Base-by-base conservation (phyloP, 352 stramenopile genomes). In the Globisporangium cederbergense region DNA sequence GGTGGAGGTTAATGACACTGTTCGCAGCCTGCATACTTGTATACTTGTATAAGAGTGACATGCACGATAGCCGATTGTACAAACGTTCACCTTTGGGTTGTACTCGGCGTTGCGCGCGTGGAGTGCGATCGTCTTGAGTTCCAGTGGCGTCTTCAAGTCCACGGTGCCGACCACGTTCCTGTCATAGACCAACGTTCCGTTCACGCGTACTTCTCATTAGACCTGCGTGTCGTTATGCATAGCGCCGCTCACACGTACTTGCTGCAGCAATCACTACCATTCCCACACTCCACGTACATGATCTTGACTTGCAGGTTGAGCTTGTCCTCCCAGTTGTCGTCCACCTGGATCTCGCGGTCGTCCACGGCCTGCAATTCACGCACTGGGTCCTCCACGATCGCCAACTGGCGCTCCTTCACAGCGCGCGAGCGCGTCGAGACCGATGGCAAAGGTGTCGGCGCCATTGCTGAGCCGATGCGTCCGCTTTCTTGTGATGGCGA, bases 101-200 rank as follows among this genome's bases (percentile, higher is more conserved):
- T 99, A 99, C 80, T 99, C 98, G 7, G 97, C 98, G 67, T 99
- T 99, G 18, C 97, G 90, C 50, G 96, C 97, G 64, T 98, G 94
- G 22, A 98, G 74, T 40, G 97, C 96, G 63, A 99, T 99, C 52
- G 91, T 97, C 76, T 98, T 98, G 25, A 99, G 85, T 71, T 99
- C 97, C 20, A 99, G 77, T 36, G 81, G 83, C 34, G 93, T 96
- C 58, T 97, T 95, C 14, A 99, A 73, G 73, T 99, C 98, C 42
- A 98, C 93, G 0, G 93, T 98, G 4, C 89, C 86, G n/a, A 98
- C 93, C 30, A 98, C 83, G 63, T 98, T 99, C 78, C 89, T 97
- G 67, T 36, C 11, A 64, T 2, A 3, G 7, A 4, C 13, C 32
- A 36, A 55, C 8, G 11, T 50, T 4, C 8, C 20, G 13, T 47